Base-by-base conservation (phyloP, 352 stramenopile species). In the Lagenidium giganteum region DNA sequence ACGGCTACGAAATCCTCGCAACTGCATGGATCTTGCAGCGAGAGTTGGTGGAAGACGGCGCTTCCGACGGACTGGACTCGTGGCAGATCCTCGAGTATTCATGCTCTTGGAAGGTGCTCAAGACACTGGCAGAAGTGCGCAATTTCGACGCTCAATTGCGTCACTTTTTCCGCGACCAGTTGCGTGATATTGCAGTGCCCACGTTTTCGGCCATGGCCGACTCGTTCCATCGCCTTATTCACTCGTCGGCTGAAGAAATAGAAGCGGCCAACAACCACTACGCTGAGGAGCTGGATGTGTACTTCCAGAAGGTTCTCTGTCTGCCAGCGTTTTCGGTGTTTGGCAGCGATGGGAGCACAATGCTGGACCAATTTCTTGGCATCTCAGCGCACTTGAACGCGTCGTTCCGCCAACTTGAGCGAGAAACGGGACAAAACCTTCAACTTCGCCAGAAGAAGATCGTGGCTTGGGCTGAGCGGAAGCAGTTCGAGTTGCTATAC, bases 11-110 rank as follows among this genome's bases (percentile, higher is more conserved):
- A 24, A 16, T 89, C 28, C 59, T 55, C 6, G 56, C 72, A 20
- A 71, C 76, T 23, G 69, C 70, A 8, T 89, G 76, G 76, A 75
- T 74, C 42, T 58, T 89, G 22, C 54, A 72, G 32, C 63, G 71
- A 7, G 76, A 89, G 46, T 61, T 79, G 21, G 57, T 67, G 8
- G 22, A 41, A 9, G 40, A 49, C 3, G 46, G 28, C 11, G 49
- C 52, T 25, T 34, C 54, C 27, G 43, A 48, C 6, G 40, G 61
- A 17, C 23, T 20, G 47, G 11, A 27, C 13, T n/a, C 47, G 2
- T 87, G 76, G 76, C 59, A 86, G 36, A 50, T 87, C 38, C 51
- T 82, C 47, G 70, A 89, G 49, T 87, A 89, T 56, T 59, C 76
- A 9, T 80, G 64, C 11, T 40, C 57, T 13, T 87, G 76, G 76